phyloP scores from a whole-genome alignment of 2,329 filamentous ascomycete species.

The Nannizziopsis barbatae region DNA sequence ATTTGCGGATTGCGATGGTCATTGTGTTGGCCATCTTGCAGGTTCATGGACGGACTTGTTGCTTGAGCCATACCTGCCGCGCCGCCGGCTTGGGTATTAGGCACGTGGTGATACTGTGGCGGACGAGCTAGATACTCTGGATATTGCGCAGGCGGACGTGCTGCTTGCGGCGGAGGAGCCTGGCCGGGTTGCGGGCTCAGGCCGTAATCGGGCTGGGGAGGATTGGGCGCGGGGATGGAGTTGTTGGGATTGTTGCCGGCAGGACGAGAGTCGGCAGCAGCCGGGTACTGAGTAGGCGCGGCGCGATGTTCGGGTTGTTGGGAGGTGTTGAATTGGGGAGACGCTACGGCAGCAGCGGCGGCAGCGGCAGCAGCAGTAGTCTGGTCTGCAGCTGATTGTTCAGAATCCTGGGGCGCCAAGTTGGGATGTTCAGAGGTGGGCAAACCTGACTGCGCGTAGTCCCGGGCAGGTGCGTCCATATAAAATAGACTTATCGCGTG shows the following conservation, averaged over 20 bases:
- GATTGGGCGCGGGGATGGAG: slow-evolving; percentile 60
- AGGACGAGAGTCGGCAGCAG: slow-evolving; percentile 63
- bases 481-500: slow-evolving; percentile 13
- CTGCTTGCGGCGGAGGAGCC: slow-evolving; percentile 37
- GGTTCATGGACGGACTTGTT: slow-evolving; percentile 86
- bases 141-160: slow-evolving; percentile 37
- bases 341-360: slow-evolving; percentile 14
- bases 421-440: slow-evolving; percentile 46
- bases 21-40: slow-evolving; percentile 65
- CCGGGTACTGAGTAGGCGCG: slow-evolving; percentile 55
- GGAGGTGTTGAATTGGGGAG: slow-evolving; percentile 24
- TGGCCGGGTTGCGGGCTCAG: slow-evolving; percentile 58
- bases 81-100: slow-evolving; percentile 58
- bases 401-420: slow-evolving; percentile 57
- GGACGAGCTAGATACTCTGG: slow-evolving; percentile 75
- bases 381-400: slow-evolving; percentile 79
- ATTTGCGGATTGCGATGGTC: slow-evolving; percentile 62
- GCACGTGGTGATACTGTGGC: slow-evolving; percentile 61
- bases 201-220: slow-evolving; percentile 81
- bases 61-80: slow-evolving; percentile 94
- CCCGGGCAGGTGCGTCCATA: slow-evolving; percentile 54
- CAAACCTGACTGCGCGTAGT: slow-evolving; percentile 84
- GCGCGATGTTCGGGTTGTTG: slow-evolving; percentile 30
- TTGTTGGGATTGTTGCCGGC: slow-evolving; percentile 39
- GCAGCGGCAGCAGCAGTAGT: slow-evolving; percentile 53